Percentiles rank a stretch among this genome's conserved stretches.
phyloP scores from a whole-genome alignment of 2,329 filamentous ascomycete genomes.

The Talaromyces albobiverticillius region DNA sequence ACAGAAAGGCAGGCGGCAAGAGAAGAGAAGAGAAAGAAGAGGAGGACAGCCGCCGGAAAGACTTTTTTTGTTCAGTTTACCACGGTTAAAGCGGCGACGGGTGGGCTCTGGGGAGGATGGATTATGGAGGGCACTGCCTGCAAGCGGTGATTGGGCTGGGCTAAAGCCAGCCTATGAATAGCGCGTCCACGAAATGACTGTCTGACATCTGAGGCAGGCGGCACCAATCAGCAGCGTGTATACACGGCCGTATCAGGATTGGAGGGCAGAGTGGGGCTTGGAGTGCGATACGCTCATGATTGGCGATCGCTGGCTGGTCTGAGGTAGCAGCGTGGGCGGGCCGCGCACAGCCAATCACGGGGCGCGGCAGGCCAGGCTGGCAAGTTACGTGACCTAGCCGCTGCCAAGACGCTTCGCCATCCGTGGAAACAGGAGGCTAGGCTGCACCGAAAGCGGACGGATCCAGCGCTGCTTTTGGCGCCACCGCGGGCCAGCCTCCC shows the following conservation, averaged over 20 bases:
- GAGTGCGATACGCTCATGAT: slow-evolving; percentile 20
- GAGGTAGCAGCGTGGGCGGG: neutral
- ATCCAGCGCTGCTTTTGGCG: slow-evolving; percentile 34
- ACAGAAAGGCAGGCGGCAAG: neutral
- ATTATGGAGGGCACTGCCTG: slow-evolving; percentile 26
- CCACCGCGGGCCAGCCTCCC: slow-evolving; percentile 37
- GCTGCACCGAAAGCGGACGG: slow-evolving; percentile 1
- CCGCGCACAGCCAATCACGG: neutral
- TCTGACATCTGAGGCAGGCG: slow-evolving; percentile 14
- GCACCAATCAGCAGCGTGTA: neutral
- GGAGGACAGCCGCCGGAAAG: slow-evolving; percentile 18
- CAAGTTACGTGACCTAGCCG: too few species aligned
- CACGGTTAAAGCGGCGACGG: slow-evolving; percentile 32
- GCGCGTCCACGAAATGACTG: slow-evolving; percentile 16
- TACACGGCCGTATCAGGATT: slow-evolving; percentile 1
- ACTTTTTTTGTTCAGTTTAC: slow-evolving; percentile 35
- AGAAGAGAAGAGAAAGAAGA: slow-evolving; percentile 14
- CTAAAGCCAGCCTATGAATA: slow-evolving; percentile 10
- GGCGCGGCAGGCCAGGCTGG: too few species aligned
- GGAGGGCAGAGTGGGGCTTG: neutral
- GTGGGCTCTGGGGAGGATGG: slow-evolving; percentile 24
- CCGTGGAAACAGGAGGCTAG: slow-evolving; percentile 18
- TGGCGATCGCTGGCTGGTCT: slow-evolving; percentile 18
- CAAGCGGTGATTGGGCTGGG: slow-evolving; percentile 28
- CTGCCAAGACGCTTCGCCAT: slow-evolving; percentile 17